Evolutionary conservation across 371 early-diverging fungal species (phyloP).

Genomic region (Funneliformis caledonium): DNA sequence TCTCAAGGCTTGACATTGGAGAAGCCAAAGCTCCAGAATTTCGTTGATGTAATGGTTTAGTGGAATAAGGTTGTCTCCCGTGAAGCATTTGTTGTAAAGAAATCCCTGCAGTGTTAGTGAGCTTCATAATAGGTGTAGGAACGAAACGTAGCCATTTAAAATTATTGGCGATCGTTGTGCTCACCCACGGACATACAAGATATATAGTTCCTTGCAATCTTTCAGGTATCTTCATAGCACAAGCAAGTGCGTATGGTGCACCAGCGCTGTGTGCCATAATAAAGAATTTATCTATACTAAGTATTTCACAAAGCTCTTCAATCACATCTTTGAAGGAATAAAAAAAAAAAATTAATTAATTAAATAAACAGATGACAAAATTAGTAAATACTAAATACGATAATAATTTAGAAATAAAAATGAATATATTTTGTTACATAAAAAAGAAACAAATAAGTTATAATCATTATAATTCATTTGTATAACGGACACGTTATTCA

Average conservation of each 20-base stretch:
- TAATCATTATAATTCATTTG: background rate
- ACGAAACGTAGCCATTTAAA: conserved; percentile 51
- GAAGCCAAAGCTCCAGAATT: conserved; percentile 42
- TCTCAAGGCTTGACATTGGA: conserved; percentile 48
- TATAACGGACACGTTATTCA: background rate
- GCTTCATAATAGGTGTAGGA: conserved; percentile 48
- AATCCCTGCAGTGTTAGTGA: conserved; percentile 46
- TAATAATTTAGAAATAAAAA: background rate
- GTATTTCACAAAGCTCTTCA: conserved; percentile 51
- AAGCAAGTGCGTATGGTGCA: conserved; percentile 52
- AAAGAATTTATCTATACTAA: conserved; percentile 52
- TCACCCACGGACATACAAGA: conserved; percentile 52
- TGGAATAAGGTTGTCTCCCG: conserved; percentile 44
- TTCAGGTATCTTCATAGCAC: conserved; percentile 48
- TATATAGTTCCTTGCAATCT: conserved; percentile 50
- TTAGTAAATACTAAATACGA: background rate
- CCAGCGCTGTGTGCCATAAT: conserved; percentile 53
- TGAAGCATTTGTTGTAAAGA: conserved; percentile 39
- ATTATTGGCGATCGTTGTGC: conserved; percentile 49
- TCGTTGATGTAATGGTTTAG: conserved; percentile 45
- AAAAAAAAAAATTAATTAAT: background rate
- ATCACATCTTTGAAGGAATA: conserved; percentile 43
- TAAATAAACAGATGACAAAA: background rate
- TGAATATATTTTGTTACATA: background rate
- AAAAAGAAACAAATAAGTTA: background rate